phyloP scores from a whole-genome alignment of 2,329 filamentous ascomycete genomes.

The Penicillium brevicompactum region DNA sequence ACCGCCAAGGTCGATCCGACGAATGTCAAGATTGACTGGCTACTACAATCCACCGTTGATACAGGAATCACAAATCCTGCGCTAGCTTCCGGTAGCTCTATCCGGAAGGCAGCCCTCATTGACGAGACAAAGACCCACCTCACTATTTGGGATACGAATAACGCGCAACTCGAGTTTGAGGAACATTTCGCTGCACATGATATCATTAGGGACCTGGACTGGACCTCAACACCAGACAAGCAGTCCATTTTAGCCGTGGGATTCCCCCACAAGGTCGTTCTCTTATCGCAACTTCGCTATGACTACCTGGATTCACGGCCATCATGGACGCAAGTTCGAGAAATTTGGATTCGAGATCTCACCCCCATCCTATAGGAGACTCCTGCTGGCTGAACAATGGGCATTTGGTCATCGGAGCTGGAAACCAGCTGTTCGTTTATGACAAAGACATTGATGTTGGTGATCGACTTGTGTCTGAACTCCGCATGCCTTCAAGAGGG shows the following conservation, averaged over 20 bases:
- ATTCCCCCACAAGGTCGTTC: slow-evolving; percentile 79
- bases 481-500: slow-evolving; percentile 53
- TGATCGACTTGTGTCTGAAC: slow-evolving; percentile 60
- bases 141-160: slow-evolving; percentile 89
- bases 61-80: slow-evolving; percentile 73
- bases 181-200: slow-evolving; percentile 73
- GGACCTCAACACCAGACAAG: slow-evolving; percentile 87
- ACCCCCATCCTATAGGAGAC: slow-evolving; percentile 89
- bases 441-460: slow-evolving; percentile 71
- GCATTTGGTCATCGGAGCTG: slow-evolving; percentile 81
- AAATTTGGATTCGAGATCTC: slow-evolving; percentile 77
- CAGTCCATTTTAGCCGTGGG: slow-evolving; percentile 92
- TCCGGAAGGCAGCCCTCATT: slow-evolving; percentile 83
- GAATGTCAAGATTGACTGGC: slow-evolving; percentile 71
- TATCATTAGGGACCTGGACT: slow-evolving; percentile 82
- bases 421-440: slow-evolving; percentile 87
- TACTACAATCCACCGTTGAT: slow-evolving; percentile 78
- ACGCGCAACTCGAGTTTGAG: slow-evolving; percentile 77
- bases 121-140: slow-evolving; percentile 72
- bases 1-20: slow-evolving; percentile 71
- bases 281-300: slow-evolving; percentile 85
- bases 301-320: slow-evolving; percentile 86
- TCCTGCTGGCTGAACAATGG: slow-evolving; percentile 88
- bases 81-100: slow-evolving; percentile 80
- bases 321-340: slow-evolving; percentile 84